Conservation (phyloP, 106 monocot species). For the Dioscorea zingiberensis region DNA sequence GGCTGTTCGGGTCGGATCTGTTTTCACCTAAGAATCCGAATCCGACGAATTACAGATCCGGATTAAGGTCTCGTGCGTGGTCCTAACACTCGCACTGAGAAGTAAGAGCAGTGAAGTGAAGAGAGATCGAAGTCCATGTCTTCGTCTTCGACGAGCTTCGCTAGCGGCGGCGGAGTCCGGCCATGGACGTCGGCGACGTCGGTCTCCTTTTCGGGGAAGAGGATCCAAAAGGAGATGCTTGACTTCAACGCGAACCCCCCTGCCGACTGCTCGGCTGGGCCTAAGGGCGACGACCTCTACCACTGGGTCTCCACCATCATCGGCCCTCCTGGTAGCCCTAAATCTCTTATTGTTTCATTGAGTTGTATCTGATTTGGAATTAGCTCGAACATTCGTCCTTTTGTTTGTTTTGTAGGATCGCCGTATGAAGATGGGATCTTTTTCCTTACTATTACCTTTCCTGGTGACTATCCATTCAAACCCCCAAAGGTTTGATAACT, state of each 20-base stretch:
- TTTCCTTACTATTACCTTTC: conserved; percentile 61
- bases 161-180: conserved; percentile 30
- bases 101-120: conserved; percentile 3
- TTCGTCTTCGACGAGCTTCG: too few species aligned
- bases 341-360: too few species aligned
- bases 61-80: too few species aligned
- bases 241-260: conserved; percentile 78
- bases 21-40: too few species aligned
- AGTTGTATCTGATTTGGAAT: too few species aligned
- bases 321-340: conserved; percentile 53
- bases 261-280: conserved; percentile 74
- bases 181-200: conserved; percentile 60
- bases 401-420: conserved; percentile 42
- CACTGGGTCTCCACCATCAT: conserved; percentile 90
- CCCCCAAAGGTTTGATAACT: conserved; percentile 47
- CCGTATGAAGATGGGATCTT: conserved; percentile 69
- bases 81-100: neutral
- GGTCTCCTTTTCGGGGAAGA: conserved; percentile 69
- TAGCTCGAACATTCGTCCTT: too few species aligned
- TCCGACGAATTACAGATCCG: too few species aligned
- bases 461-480: conserved; percentile 63
- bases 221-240: conserved; percentile 93
- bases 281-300: conserved; percentile 88
- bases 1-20: too few species aligned
- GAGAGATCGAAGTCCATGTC: too few species aligned